Percentiles rank a stretch among this genome's conserved stretches.
These are phyloP conservation scores for Nephromyces sp. DNA, from an alignment of 169 alveolate genomes.

Conservation along the genomic window DNA sequence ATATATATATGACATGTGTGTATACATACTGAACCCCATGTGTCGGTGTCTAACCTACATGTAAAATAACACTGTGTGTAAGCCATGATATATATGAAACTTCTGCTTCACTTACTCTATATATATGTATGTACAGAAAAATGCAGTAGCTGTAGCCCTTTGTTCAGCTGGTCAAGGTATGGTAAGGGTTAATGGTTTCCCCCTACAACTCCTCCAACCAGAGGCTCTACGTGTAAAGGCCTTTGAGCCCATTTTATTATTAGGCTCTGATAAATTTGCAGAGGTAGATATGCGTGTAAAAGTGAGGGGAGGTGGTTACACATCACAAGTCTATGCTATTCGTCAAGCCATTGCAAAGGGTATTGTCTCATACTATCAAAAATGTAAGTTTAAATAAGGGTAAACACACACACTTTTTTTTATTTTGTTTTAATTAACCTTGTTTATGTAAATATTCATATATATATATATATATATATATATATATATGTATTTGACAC, in stretches of 20 bases:
- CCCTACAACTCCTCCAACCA: slow-evolving; percentile 33
- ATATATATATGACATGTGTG: too few relatives aligned
- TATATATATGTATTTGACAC: too few relatives aligned
- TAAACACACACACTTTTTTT: too few relatives aligned
- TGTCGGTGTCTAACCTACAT: too few relatives aligned
- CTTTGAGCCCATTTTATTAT: slow-evolving; percentile 91
- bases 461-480: too few relatives aligned
- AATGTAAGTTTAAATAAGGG: slow-evolving; percentile 61
- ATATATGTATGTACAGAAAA: slow-evolving; percentile 71
- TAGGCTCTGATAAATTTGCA: slow-evolving; percentile 83
- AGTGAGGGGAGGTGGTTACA: slow-evolving; percentile 97
- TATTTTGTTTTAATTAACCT: too few relatives aligned
- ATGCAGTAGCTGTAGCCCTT: slow-evolving; percentile 96
- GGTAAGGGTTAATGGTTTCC: slow-evolving; percentile 50
- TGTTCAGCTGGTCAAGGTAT: slow-evolving; percentile 84
- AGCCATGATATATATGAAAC: too few relatives aligned
- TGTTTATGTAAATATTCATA: too few relatives aligned
- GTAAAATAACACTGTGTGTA: too few relatives aligned
- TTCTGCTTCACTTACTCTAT: not conserved
- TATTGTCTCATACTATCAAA: slow-evolving; percentile 92
- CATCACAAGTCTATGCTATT: slow-evolving; percentile 88
- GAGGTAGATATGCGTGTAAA: slow-evolving; percentile 90
- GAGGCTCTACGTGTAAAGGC: slow-evolving; percentile 84
- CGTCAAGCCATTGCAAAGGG: slow-evolving; percentile 97
- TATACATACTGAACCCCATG: too few relatives aligned